These are phyloP conservation scores for Fusarium staphyleae DNA, from an alignment of 2,329 filamentous ascomycete genomes.

Conservation along the genomic window DNA sequence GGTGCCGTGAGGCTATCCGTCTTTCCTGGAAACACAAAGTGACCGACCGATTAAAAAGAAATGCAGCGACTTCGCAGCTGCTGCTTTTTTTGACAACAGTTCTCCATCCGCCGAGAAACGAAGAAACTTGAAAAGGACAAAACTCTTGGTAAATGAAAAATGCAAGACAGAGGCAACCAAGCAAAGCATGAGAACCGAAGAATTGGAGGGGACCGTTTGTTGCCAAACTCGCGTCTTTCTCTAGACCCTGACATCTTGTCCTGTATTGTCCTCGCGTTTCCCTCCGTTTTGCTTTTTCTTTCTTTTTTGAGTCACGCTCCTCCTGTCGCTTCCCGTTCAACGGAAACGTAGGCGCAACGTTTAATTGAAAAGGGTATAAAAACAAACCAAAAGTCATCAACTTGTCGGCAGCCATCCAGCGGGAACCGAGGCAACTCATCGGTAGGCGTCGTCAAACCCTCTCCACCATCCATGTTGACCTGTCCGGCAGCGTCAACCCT, in stretches of 20 bases:
- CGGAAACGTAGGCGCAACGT: conserved; percentile 23
- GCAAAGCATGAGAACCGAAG: conserved; percentile 27
- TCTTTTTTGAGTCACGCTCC: conserved; percentile 17
- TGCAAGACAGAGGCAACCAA: conserved; percentile 11
- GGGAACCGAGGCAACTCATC: conserved; percentile 23
- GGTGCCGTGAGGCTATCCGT: conserved; percentile 51
- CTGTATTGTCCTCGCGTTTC: conserved; percentile 33
- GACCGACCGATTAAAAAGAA: conserved; percentile 40
- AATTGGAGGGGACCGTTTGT: conserved; percentile 38
- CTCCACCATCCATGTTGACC: conserved; percentile 33
- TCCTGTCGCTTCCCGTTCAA: conserved; percentile 32
- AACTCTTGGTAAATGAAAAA: conserved; percentile 22
- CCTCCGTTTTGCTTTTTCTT: conserved; percentile 21
- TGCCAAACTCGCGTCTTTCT: conserved; percentile 44
- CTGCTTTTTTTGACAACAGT: conserved; percentile 31
- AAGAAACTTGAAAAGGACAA: conserved; percentile 18
- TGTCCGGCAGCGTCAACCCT: conserved; percentile 40
- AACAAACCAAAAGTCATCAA: conserved; percentile 31
- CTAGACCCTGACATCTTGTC: conserved; percentile 34
- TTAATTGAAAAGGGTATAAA: conserved; percentile 29
- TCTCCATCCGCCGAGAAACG: conserved; percentile 18
- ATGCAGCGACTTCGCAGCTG: conserved; percentile 24
- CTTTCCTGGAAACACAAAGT: conserved; percentile 45
- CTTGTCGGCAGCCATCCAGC: conserved; percentile 28
- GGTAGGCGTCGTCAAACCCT: conserved; percentile 25